Conservation (phyloP, 1,284 basidiomycete species). For the Meripilus lineatus region DNA sequence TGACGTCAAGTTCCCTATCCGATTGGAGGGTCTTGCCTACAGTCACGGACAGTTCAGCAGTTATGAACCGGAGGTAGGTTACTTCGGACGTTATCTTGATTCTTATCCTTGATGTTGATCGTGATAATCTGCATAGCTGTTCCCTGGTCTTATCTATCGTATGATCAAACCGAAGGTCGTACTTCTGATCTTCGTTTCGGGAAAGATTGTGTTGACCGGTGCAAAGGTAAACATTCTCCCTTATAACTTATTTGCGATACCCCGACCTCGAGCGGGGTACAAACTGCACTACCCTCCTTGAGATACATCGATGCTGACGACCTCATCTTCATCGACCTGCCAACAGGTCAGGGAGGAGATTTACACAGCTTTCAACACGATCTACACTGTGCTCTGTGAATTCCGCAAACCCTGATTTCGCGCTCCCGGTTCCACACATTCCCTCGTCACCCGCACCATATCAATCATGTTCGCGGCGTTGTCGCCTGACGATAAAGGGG, state of each 20-base stretch:
- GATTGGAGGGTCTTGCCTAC: conserved; percentile 96
- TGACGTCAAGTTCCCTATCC: conserved; percentile 99
- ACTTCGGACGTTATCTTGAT: background rate
- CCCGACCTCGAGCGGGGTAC: background rate
- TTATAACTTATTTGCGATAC: conserved; percentile 9
- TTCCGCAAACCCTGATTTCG: conserved; percentile 73
- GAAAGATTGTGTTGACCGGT: conserved; percentile 98
- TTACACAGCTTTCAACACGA: conserved; percentile 98
- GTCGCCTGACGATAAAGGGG: too few species aligned
- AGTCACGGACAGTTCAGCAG: conserved; percentile 98
- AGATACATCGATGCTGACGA: conserved; percentile 33
- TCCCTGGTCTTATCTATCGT: conserved; percentile 98
- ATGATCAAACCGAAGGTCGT: conserved; percentile 99
- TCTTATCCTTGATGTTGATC: too few species aligned
- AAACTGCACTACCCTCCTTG: background rate
- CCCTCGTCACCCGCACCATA: conserved; percentile 6
- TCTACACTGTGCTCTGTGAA: conserved; percentile 92
- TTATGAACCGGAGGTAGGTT: conserved; percentile 93
- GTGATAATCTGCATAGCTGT: conserved; percentile 54
- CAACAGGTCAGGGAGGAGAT: conserved; percentile 95
- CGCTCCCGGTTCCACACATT: background rate
- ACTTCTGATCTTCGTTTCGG: conserved; percentile 96
- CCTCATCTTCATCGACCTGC: conserved; percentile 23
- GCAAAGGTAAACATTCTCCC: conserved; percentile 73
- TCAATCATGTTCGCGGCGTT: too few species aligned